Evolutionary conservation across 257 asterid species (phyloP), one percentile per base, ranked within the genome.

Genomic region (Solanum virginianum): DNA sequence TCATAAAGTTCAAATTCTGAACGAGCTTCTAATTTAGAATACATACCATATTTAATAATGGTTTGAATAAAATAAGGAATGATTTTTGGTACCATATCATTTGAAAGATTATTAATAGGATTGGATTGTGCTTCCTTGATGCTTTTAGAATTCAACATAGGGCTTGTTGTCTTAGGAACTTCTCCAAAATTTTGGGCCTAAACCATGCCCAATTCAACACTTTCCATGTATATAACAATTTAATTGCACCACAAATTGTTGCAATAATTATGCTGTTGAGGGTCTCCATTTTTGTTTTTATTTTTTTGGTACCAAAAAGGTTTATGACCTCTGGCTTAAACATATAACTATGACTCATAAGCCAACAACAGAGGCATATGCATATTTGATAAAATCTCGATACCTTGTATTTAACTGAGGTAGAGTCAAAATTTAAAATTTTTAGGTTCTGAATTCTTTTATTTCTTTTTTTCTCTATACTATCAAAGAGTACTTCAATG

Each of bases 181-280:
- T 86, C 83, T 90, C 91, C 55, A 86, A 1, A 47, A 80, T 81
- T 39, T 84, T 85, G 17, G 91, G 92, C 85, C 75, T 70, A 39
- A 91, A 12, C 92, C 91, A 89, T 7, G 16, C 86, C 89, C 87
- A 88, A n/a, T 86, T 86, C 87, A 90, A 70, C 18, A 90, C 5
- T 85, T 63, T 85, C 89, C 86, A 87, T 17, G 57, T 84, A 5
- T 32, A 18, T 69, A 69, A 43, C 0, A 86, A 41, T 10, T 80
- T 77, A 26, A 87, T 10, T 14, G 77, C 11, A 60, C 60, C 72
- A 60, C 17, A 80, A 17, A 84, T 75, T 71, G 11, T 24, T 10
- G 83, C 55, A 66, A 82, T 80, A 71, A 87, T 1, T 16, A 22
- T 32, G 49, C 16, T 62, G 82, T 81, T 29, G 22, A 87, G n/a